phyloP scores from a whole-genome alignment of 768 basidiomycete species.

The Termitomyces sp. region DNA sequence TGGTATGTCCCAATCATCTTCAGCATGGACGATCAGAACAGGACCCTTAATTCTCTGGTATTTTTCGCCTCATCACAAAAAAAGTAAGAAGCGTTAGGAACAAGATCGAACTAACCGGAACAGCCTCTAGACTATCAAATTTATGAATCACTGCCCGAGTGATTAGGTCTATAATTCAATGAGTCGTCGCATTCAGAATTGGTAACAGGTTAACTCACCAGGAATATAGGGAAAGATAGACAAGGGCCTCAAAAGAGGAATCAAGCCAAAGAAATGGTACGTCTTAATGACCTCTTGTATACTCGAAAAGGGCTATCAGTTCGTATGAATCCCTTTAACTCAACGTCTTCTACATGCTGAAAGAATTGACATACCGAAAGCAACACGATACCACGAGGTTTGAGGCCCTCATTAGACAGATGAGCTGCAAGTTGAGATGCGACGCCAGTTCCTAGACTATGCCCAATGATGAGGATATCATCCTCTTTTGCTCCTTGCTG shows the following conservation, averaged over 20 bases:
- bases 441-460: constrained; percentile 88
- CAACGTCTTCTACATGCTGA: constrained; percentile 20
- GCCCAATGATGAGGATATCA: constrained; percentile 72
- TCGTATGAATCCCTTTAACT: constrained; percentile 19
- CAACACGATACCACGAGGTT: constrained; percentile 41
- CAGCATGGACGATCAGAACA: constrained; percentile 71
- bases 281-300: constrained; percentile 61
- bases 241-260: constrained; percentile 74
- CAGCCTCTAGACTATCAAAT: constrained; percentile 58
- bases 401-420: constrained; percentile 37
- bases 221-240: constrained; percentile 55
- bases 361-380: constrained; percentile 29
- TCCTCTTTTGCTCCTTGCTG: constrained; percentile 48
- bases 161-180: constrained; percentile 23
- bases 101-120: constrained; percentile 43
- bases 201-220: constrained; percentile 35
- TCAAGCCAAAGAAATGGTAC: constrained; percentile 55
- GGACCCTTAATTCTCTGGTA: constrained; percentile 58
- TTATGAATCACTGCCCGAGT: constrained; percentile 34
- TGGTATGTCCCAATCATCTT: constrained; percentile 77
- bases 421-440: constrained; percentile 42
- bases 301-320: constrained; percentile 52
- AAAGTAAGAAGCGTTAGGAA: background rate
- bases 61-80: background rate
- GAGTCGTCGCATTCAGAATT: background rate